A percentile compares a stretch with the other conserved stretches of the same genome.
Evolutionary conservation across 305 asterid genomes (phyloP).

Genomic region (Plantago lanceolata): DNA sequence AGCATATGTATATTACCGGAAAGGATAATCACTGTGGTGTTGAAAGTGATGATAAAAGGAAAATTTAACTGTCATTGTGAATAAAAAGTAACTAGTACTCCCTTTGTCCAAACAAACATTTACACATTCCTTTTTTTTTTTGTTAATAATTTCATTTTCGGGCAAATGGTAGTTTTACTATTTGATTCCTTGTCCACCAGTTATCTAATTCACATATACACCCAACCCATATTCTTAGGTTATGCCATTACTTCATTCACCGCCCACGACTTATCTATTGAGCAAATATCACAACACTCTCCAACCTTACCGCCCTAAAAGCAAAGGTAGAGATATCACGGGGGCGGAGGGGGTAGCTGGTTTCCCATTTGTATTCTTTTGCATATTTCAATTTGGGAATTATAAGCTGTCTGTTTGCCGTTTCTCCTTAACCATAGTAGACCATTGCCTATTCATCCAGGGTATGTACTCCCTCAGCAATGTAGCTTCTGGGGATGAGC

Average conservation of each 20-base stretch:
- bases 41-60: neutral
- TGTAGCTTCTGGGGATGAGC: conserved; percentile 83
- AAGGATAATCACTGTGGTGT: neutral
- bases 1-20: neutral
- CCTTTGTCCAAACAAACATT: no score
- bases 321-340: neutral
- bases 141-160: no score
- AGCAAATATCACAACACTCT: no score
- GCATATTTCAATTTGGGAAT: neutral
- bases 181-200: no score
- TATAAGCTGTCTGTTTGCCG: neutral
- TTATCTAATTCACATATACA: no score
- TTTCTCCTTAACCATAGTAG: neutral
- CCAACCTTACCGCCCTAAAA: neutral
- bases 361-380: conserved; percentile 5
- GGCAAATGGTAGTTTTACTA: no score
- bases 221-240: no score
- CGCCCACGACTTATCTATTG: no score
- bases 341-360: neutral
- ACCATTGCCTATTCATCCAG: conserved; percentile 31
- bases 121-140: no score
- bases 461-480: conserved; percentile 74
- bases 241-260: no score
- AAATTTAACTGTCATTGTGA: neutral
- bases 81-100: neutral